phyloP scores from a whole-genome alignment of 2,329 filamentous ascomycete genomes.

The Sporothrix phasma region DNA sequence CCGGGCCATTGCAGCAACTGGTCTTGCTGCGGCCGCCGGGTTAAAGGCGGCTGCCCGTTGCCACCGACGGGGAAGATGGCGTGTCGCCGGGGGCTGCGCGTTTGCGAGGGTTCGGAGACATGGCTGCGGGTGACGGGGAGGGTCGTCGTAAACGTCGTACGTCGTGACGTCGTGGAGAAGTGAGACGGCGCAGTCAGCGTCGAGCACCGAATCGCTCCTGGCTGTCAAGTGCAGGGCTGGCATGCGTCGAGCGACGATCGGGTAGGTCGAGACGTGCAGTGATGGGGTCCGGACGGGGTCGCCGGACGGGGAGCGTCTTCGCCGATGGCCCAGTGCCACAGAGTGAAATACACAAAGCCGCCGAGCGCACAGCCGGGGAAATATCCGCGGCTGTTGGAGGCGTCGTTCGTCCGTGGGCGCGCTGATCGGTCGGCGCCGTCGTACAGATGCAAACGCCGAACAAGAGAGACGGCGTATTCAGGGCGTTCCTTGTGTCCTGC shows the following conservation, averaged over 20 bases:
- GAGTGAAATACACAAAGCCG: background rate
- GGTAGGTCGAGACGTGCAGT: background rate
- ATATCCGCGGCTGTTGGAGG: background rate
- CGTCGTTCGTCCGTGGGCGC: background rate
- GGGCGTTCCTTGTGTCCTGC: background rate
- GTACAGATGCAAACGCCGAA: background rate
- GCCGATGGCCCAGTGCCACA: background rate
- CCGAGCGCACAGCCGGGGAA: background rate
- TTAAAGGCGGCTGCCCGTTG: conserved; percentile 37
- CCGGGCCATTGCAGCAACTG: conserved; percentile 39
- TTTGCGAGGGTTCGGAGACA: conserved; percentile 54
- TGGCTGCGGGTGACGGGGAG: conserved; percentile 21
- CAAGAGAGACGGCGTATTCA: too few species aligned
- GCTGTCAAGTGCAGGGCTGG: background rate
- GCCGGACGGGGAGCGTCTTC: background rate
- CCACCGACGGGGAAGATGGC: conserved; percentile 44
- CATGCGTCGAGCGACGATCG: background rate
- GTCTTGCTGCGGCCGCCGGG: conserved; percentile 36
- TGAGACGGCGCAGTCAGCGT: background rate
- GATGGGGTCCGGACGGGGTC: background rate
- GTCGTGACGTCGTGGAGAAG: too few species aligned
- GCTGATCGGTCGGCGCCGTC: background rate
- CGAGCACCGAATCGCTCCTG: background rate
- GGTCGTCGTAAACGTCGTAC: background rate
- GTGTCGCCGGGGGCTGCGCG: conserved; percentile 62